A percentile compares a stretch with the other conserved stretches of the same genome.
Evolutionary conservation across 1,284 basidiomycete genomes (phyloP).

Genomic region (Exobasidium rhododendri): DNA sequence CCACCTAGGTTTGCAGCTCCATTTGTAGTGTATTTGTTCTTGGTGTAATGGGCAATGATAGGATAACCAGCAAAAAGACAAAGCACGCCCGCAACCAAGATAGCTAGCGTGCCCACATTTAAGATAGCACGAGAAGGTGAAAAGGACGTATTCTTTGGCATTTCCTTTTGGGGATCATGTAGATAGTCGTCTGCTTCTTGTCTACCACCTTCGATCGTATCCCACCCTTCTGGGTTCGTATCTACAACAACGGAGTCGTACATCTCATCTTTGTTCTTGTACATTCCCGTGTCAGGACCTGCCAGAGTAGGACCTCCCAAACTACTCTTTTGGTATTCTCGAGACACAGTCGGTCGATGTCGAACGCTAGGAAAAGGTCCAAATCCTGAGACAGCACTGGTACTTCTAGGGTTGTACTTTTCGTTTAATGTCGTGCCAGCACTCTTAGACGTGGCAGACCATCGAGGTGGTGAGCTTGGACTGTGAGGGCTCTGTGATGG

Average conservation of each 20-base stretch:
- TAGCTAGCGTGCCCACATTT: conserved; percentile 61
- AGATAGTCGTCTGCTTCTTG: conserved; percentile 34
- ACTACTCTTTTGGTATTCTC: not conserved
- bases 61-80: conserved; percentile 76
- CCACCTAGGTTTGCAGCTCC: conserved; percentile 43
- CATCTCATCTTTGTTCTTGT: not conserved
- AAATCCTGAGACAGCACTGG: not conserved
- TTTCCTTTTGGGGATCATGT: conserved; percentile 25
- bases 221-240: conserved; percentile 37
- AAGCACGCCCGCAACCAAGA: conserved; percentile 58
- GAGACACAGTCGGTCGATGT: not conserved
- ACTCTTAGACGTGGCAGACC: not conserved
- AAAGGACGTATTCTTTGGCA: conserved; percentile 20
- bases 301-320: not conserved
- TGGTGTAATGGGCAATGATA: conserved; percentile 58
- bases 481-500: not conserved
- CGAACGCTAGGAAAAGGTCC: not conserved
- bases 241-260: conserved; percentile 9
- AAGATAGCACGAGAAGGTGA: conserved; percentile 30
- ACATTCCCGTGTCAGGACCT: not conserved
- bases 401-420: not conserved
- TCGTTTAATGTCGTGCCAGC: not conserved
- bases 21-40: conserved; percentile 23
- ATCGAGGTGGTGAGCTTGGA: not conserved
- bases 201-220: conserved; percentile 36